Conservation (phyloP, 1,284 basidiomycete species). For the Moesziomyces parantarcticus region DNA sequence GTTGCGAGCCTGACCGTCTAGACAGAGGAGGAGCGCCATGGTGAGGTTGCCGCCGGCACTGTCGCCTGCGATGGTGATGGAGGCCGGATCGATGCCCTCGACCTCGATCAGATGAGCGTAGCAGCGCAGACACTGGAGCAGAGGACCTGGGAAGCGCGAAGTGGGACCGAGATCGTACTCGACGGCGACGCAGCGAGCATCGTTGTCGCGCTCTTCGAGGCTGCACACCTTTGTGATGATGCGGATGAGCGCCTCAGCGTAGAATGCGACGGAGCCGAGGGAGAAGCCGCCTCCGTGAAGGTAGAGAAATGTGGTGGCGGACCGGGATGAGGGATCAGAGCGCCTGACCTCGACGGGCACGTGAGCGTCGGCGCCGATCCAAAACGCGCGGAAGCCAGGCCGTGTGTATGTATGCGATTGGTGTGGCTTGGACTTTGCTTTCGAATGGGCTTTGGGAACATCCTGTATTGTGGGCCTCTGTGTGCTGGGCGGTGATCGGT, state of each 20-base stretch:
- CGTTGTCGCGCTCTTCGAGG: slow-evolving; percentile 38
- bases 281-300: slow-evolving; percentile 67
- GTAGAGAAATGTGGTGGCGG: slow-evolving; percentile 59
- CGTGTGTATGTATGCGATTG: slow-evolving; percentile 6
- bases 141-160: slow-evolving; percentile 57
- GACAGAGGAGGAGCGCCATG: slow-evolving; percentile 61
- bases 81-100: slow-evolving; percentile 54
- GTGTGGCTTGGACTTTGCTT: slow-evolving; percentile 1
- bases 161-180: slow-evolving; percentile 64
- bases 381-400: slow-evolving; percentile 58
- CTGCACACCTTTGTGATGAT: slow-evolving; percentile 58
- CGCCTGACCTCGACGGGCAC: slow-evolving; percentile 36
- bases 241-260: slow-evolving; percentile 64
- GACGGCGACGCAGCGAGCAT: slow-evolving; percentile 60
- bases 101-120: slow-evolving; percentile 66
- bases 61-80: slow-evolving; percentile 64
- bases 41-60: slow-evolving; percentile 64
- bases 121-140: slow-evolving; percentile 64
- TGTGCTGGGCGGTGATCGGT: neutral
- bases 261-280: slow-evolving; percentile 65
- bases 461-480: slow-evolving; percentile 2
- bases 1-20: slow-evolving; percentile 52
- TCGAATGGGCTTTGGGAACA: slow-evolving; percentile 5
- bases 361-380: slow-evolving; percentile 56
- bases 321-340: slow-evolving; percentile 29